Base-by-base conservation (phyloP, 345 rosid species). In the Rhizophora mangle region DNA sequence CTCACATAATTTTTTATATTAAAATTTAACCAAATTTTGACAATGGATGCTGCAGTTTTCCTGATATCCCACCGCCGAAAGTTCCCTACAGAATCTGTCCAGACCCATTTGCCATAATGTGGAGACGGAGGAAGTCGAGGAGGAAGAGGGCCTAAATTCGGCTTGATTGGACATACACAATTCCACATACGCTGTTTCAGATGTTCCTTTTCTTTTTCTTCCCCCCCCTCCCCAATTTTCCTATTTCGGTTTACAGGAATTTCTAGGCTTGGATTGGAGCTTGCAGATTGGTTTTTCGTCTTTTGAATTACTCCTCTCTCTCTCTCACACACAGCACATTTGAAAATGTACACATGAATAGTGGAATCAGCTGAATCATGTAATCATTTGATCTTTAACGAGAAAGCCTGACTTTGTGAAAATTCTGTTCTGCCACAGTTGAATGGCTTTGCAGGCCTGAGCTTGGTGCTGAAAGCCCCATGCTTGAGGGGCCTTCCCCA, bases 81-180 rank as follows among this genome's bases (percentile, higher is more conserved):
- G 82, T 89, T 68, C 94, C 90, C 2, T 91, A 88, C 64, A 72
- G 69, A 63, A 72, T 91, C 46, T 91, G 92, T 78, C 97, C 97
- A 15, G 76, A 76, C 67, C 95, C 95, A 43, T 86, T 75, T 27
- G 94, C 97, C 7, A 91, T 91, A 70, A 88, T 91, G 6, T 88
- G 97, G 92, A 84, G 93, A 76, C 82, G 90, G 32, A 85, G 85
- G 49, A 84, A 80, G 76, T 80, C 83, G 0, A 89, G 81, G 75
- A 80, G 72, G 59, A 83, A 73, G 72, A 62, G 36, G 4, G 43
- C 51, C 37, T 60, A 43, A 49, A 24, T 24, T 51, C 20, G 47
- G 21, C 22, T 49, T 32, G 39, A 46, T 21, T 57, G 6, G 52
- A 32, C 11, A 18, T 3, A 15, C 31, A 37, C 68, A 39, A 21